Base-by-base conservation (phyloP, 2,329 filamentous ascomycete genomes). In the Sporothrix mexicana region DNA sequence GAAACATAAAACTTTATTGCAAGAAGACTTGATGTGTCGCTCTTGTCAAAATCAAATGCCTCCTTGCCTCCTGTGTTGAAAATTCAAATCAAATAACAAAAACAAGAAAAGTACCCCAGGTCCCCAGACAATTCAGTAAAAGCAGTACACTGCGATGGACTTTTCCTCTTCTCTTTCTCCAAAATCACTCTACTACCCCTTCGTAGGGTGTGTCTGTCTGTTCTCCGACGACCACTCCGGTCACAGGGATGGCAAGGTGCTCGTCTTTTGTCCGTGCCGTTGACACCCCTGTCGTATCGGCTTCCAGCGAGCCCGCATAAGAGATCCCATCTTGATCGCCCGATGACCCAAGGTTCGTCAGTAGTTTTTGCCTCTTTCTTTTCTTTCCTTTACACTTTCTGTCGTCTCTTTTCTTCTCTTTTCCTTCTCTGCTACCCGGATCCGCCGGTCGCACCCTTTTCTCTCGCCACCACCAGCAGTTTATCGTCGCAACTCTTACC, bases 271-370 rank as follows among this genome's bases (percentile, higher is more conserved):
- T 49, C 25, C 12, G 20, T 67, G n/a, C 4, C 23, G 20, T 64
- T n/a, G 13, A 41, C 23, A 51, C 47, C 43, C 64, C 23, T 49
- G 49, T n/a, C 49, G 49, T 23, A 57, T 69, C 67, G 67, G 67
- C 49, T 57, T 53, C 67, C 47, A 36, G 30, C 30, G n/a, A 9
- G 49, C 23, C 67, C 67, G 68, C 68, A 70, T 70, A 9, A 70
- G n/a, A 15, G 53, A 70, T 59, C 13, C 53, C 30, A 59, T 70
- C 68, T 70, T 70, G 53, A 70, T 70, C 68, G 68, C 41, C 68
- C 36, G 68, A 61, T 49, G 36, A 61, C 49, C 68, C 68, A 61
- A 41, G 49, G 51, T 70, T 70, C 25, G 53, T 25, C 9, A 1
- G 17, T 36, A 15, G n/a, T 23, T 15, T 41, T 23, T 6, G 3